phyloP scores from a whole-genome alignment of 345 rosid species.

The Eutrema yunnanense region DNA sequence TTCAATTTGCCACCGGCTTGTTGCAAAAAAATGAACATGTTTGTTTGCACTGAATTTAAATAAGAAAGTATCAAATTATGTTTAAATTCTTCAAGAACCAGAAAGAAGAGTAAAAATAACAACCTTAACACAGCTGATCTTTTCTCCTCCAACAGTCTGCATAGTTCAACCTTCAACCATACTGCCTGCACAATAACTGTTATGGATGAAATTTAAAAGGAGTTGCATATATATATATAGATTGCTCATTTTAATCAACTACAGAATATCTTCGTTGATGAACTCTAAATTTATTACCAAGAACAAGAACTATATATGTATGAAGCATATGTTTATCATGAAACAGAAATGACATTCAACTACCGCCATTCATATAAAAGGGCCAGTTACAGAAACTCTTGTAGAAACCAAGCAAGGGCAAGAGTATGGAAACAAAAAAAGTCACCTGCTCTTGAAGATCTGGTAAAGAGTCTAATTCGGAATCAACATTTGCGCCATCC shows the following conservation, averaged over 20 bases:
- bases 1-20: not conserved
- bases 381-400: not conserved
- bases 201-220: constrained; percentile 45
- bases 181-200: constrained; percentile 64
- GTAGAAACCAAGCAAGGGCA: not conserved
- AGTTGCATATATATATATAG: constrained; percentile 18
- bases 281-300: not conserved
- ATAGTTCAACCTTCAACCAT: constrained; percentile 89
- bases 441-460: constrained; percentile 90
- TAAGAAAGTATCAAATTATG: not conserved
- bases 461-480: constrained; percentile 53
- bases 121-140: constrained; percentile 81
- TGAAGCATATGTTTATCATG: not conserved
- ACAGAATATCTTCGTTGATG: not conserved
- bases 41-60: too few relatives aligned
- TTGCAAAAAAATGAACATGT: not conserved
- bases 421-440: constrained; percentile 8
- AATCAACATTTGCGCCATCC: constrained; percentile 35
- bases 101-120: constrained; percentile 22
- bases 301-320: not conserved
- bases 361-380: not conserved
- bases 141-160: constrained; percentile 79
- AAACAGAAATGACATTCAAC: not conserved
- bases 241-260: not conserved
- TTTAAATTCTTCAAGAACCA: not conserved